Percentiles rank a stretch among this genome's conserved stretches.
These are phyloP conservation scores for Saxophila tyrrhenica DNA, from an alignment of 495 filamentous ascomycete species.

Conservation along the genomic window DNA sequence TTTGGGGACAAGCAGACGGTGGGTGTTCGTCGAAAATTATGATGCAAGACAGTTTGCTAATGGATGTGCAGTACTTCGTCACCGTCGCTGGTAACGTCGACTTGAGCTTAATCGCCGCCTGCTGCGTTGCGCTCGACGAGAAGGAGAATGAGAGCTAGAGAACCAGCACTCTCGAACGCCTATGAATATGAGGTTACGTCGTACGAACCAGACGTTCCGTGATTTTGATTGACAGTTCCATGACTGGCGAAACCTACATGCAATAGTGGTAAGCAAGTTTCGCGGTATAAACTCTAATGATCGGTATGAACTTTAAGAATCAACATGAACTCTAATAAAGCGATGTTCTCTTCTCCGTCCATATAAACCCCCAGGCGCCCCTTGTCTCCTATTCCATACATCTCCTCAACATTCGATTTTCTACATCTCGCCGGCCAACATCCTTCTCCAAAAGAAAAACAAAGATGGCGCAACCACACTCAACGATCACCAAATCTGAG, in stretches of 20 bases:
- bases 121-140: slow-evolving; percentile 17
- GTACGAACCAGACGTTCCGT: background rate
- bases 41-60: no score
- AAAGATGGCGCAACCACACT: background rate
- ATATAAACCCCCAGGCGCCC: no score
- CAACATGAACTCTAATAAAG: no score
- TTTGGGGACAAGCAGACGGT: slow-evolving; percentile 18
- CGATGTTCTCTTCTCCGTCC: no score
- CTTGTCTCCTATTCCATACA: no score
- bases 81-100: slow-evolving; percentile 16
- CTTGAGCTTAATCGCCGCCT: slow-evolving; percentile 12
- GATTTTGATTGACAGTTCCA: background rate
- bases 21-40: slow-evolving; percentile 4
- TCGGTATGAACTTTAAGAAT: no score
- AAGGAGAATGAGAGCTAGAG: slow-evolving; percentile 6
- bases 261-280: background rate
- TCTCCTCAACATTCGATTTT: no score
- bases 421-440: no score
- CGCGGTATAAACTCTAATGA: no score
- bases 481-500: background rate
- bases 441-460: background rate
- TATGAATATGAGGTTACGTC: background rate
- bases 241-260: no score
- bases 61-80: slow-evolving; percentile 9
- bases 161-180: background rate